Conservation (phyloP, 495 filamentous ascomycete species). For the Xylaria nigripes region DNA sequence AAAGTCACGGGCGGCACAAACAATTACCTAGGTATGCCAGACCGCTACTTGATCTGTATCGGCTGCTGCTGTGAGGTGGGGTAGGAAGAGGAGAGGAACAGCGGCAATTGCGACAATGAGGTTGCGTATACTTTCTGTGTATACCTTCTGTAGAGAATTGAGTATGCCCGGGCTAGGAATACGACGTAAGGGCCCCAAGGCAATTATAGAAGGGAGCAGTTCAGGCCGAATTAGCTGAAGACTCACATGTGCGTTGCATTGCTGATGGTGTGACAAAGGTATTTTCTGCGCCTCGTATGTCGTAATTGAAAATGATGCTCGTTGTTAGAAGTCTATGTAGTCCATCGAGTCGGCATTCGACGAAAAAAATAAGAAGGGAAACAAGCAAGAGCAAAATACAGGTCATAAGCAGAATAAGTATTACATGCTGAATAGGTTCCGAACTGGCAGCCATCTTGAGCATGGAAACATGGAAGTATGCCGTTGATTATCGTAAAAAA, state of each 20-base stretch:
- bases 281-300: background rate
- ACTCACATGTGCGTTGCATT: background rate
- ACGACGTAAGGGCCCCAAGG: too few species aligned
- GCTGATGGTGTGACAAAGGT: background rate
- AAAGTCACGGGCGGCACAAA: background rate
- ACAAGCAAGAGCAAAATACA: constrained; percentile 28
- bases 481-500: constrained; percentile 17
- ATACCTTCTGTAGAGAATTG: too few species aligned
- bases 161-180: too few species aligned
- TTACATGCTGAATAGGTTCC: constrained; percentile 42
- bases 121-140: background rate
- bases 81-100: background rate
- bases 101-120: background rate
- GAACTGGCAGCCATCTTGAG: constrained; percentile 6
- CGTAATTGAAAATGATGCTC: constrained; percentile 14
- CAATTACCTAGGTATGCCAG: background rate
- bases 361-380: constrained; percentile 28
- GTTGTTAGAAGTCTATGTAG: constrained; percentile 6
- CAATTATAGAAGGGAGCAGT: background rate
- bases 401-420: constrained; percentile 34
- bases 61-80: background rate
- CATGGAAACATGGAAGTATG: constrained; percentile 16
- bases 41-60: constrained; percentile 5
- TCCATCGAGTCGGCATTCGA: constrained; percentile 24
- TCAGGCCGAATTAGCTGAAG: background rate